A percentile compares a stretch with the other conserved stretches of the same genome.
These are phyloP conservation scores for Curvularia sp. DNA, from an alignment of 2,329 filamentous ascomycete species.

Conservation along the genomic window DNA sequence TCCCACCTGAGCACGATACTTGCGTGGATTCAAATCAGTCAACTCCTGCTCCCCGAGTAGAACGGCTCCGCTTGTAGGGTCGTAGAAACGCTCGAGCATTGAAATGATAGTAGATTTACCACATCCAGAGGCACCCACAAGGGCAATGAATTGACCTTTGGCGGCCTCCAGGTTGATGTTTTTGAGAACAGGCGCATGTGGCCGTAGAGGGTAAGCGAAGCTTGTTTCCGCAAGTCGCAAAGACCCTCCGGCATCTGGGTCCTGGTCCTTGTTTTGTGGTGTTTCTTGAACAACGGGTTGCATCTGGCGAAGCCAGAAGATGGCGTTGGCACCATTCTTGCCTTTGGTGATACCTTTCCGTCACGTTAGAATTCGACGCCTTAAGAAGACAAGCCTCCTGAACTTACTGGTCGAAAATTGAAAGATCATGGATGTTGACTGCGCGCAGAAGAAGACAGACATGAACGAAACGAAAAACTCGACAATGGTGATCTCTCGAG, in stretches of 20 bases:
- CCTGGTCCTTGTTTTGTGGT: conserved; percentile 16
- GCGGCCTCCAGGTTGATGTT: conserved; percentile 53
- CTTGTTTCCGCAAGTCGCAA: conserved; percentile 70
- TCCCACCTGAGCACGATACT: conserved; percentile 74
- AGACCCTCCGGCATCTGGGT: conserved; percentile 8
- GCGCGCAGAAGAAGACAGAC: conserved; percentile 44
- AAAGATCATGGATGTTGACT: conserved; percentile 11
- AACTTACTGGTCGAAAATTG: conserved; percentile 47
- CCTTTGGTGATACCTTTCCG: conserved; percentile 78
- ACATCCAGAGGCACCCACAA: conserved; percentile 75
- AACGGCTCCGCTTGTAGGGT: conserved; percentile 75
- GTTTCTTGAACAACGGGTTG: conserved; percentile 45
- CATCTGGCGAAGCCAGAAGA: conserved; percentile 50
- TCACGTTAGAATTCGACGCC: background rate
- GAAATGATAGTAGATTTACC: conserved; percentile 94
- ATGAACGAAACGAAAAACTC: conserved; percentile 61
- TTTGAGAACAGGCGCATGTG: conserved; percentile 78
- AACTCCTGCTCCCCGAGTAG: conserved; percentile 72
- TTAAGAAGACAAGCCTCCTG: background rate
- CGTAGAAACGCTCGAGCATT: conserved; percentile 89
- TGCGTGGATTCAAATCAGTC: conserved; percentile 45
- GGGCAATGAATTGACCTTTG: conserved; percentile 60
- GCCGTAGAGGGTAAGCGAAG: conserved; percentile 88
- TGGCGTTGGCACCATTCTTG: conserved; percentile 72
- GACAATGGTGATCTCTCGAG: conserved; percentile 72